Percentiles rank a stretch among this genome's conserved stretches.
phyloP scores from a whole-genome alignment of 2,329 filamentous ascomycete species.

The Bipolaris oryzae region DNA sequence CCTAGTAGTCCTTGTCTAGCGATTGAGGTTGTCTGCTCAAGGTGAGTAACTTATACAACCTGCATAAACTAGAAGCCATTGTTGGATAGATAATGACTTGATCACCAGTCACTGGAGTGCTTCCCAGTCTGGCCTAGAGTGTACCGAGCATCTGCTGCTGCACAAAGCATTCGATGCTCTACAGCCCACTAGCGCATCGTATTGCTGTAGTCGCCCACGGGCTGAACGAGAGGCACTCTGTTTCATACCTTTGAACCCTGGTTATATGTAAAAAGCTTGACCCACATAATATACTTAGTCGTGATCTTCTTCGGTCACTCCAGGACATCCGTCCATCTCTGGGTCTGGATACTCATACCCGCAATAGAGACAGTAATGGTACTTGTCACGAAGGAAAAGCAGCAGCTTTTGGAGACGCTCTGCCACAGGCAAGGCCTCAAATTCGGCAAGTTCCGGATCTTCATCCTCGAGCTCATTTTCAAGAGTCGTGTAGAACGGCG shows the following conservation, averaged over 20 bases:
- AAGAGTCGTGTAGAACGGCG: conserved; percentile 57
- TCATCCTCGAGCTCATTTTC: conserved; percentile 77
- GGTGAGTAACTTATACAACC: neutral
- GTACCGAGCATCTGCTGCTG: neutral
- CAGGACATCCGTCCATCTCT: conserved; percentile 86
- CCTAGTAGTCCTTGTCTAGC: neutral
- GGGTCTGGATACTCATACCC: conserved; percentile 79
- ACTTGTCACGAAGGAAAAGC: conserved; percentile 69
- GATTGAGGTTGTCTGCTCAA: neutral
- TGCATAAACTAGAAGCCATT: neutral
- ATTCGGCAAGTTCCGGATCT: conserved; percentile 79
- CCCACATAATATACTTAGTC: conserved; percentile 52
- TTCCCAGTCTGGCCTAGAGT: neutral
- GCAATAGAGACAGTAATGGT: conserved; percentile 95
- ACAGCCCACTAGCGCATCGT: neutral
- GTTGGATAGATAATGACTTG: neutral
- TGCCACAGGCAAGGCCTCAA: conserved; percentile 69
- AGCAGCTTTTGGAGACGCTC: conserved; percentile 73
- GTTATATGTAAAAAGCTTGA: neutral
- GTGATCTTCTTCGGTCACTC: conserved; percentile 82
- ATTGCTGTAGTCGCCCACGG: neutral
- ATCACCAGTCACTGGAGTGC: neutral
- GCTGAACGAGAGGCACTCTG: neutral
- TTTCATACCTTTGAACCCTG: neutral
- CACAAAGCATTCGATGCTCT: neutral